Evolutionary conservation across 2,329 filamentous ascomycete genomes (phyloP).

Genomic region (Paecilomyces dactylethromorphus): DNA sequence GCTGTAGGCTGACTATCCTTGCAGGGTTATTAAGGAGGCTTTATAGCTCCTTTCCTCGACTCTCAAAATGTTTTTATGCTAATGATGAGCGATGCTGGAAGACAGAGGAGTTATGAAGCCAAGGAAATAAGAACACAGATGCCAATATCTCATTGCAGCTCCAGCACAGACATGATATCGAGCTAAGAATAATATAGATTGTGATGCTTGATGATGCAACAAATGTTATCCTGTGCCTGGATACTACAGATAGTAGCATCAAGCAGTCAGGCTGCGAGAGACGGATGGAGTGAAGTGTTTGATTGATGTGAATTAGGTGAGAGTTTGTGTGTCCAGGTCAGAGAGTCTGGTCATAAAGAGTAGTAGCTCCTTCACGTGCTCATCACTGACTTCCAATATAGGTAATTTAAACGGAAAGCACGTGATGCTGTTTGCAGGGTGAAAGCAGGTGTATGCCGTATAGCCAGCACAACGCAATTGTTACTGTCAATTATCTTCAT

Average conservation of each 20-base stretch:
- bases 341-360: neutral
- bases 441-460: neutral
- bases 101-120: neutral
- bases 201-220: neutral
- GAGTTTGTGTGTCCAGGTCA: neutral
- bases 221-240: neutral
- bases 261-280: neutral
- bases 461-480: too few species aligned
- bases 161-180: neutral
- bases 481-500: too few species aligned
- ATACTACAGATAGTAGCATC: neutral
- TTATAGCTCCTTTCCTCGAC: neutral
- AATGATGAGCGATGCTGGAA: neutral
- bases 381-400: neutral
- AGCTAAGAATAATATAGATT: neutral
- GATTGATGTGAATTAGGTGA: neutral
- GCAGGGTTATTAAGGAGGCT: neutral
- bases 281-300: neutral
- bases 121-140: neutral
- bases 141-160: neutral
- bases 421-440: neutral
- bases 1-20: neutral
- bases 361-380: neutral
- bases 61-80: neutral
- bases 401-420: neutral